Conservation (phyloP, 139 green algal species). For the Spirogloea muscicola region DNA sequence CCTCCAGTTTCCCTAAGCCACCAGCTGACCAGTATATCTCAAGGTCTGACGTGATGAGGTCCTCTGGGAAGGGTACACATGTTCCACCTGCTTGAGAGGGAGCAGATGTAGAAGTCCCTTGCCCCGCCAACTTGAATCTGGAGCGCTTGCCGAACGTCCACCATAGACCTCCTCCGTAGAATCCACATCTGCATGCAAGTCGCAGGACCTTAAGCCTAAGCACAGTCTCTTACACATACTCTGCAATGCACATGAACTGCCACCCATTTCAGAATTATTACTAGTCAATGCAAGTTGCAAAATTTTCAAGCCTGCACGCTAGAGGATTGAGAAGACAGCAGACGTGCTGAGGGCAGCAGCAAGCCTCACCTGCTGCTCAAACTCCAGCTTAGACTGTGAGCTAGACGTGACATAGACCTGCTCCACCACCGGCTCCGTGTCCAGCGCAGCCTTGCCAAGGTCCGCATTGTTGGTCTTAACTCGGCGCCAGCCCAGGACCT, state of each 20-base stretch:
- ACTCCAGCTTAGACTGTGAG: conserved; percentile 24
- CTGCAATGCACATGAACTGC: no score
- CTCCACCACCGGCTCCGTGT: conserved; percentile 79
- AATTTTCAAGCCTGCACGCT: no score
- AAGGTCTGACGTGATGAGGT: no score
- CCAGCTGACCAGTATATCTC: no score
- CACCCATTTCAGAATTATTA: no score
- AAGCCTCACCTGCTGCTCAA: conserved; percentile 42
- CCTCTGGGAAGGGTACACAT: neutral
- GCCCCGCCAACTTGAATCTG: conserved; percentile 12
- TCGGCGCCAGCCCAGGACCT: conserved; percentile 77
- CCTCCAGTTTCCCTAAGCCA: no score
- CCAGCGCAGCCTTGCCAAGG: conserved; percentile 67
- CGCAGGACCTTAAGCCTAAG: no score
- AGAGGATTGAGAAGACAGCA: neutral
- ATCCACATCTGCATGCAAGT: conserved; percentile 70
- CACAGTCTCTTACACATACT: no score
- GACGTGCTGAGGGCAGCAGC: neutral
- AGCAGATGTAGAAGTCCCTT: conserved; percentile 86
- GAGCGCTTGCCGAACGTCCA: conserved; percentile 37
- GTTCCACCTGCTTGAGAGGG: conserved; percentile 60
- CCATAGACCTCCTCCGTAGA: conserved; percentile 72
- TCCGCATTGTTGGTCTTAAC: conserved; percentile 80
- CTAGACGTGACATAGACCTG: conserved; percentile 73
- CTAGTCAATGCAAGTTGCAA: no score